A percentile compares a stretch with the other conserved stretches of the same genome.
Evolutionary conservation across 192 early-diverging fungal species (phyloP).

Genomic region (Spinellus fusiger): DNA sequence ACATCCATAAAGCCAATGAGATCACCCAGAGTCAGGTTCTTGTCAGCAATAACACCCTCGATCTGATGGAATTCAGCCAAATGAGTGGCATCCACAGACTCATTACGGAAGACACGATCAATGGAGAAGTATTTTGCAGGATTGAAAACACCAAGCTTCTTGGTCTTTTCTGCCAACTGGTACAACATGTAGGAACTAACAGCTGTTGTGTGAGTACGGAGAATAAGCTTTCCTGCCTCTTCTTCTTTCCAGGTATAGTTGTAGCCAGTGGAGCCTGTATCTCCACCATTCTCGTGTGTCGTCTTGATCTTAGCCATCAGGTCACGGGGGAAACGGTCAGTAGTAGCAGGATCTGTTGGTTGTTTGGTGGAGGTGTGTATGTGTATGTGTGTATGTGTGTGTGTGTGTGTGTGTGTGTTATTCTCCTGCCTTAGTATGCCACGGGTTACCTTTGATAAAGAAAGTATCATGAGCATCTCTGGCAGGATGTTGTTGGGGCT

Average conservation of each 20-base stretch:
- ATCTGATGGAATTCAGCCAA: conserved; percentile 99
- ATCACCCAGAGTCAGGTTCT: conserved; percentile 89
- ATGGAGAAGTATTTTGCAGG: conserved; percentile 99
- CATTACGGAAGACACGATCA: conserved; percentile 98
- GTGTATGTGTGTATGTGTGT: no score
- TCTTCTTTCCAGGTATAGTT: conserved; percentile 87
- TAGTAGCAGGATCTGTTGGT: conserved; percentile 57
- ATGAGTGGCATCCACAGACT: conserved; percentile 95
- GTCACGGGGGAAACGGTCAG: conserved; percentile 73
- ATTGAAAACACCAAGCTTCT: conserved; percentile 57
- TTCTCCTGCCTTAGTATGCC: neutral
- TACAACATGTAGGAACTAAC: conserved; percentile 90
- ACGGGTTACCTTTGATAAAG: conserved; percentile 53
- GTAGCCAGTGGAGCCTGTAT: conserved; percentile 89
- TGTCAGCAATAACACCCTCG: conserved; percentile 97
- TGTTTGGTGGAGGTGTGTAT: no score
- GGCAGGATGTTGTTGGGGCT: conserved; percentile 97
- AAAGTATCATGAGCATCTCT: conserved; percentile 84
- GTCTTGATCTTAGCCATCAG: conserved; percentile 88
- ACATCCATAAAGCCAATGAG: conserved; percentile 93
- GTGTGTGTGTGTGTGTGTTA: no score
- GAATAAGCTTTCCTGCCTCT: conserved; percentile 88
- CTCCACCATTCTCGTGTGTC: conserved; percentile 90
- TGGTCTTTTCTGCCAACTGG: conserved; percentile 81
- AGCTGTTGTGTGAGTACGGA: conserved; percentile 97